Percentiles rank a stretch among this genome's conserved stretches.
These are phyloP conservation scores for Ophiostoma himal-ulmi DNA, from an alignment of 2,329 filamentous ascomycete genomes.

Conservation along the genomic window DNA sequence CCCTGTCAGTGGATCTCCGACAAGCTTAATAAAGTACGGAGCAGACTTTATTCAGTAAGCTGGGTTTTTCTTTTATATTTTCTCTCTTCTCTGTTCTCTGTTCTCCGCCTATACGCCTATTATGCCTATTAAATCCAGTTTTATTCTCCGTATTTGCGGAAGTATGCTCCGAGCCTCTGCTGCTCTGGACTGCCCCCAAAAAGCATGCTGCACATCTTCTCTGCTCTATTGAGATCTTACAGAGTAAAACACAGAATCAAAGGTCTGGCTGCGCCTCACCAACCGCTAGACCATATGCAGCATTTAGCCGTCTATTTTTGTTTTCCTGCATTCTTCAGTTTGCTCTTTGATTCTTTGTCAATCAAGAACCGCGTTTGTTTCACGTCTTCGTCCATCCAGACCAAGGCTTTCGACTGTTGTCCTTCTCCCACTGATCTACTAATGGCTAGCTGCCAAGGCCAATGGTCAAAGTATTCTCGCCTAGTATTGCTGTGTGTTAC, in stretches of 20 bases:
- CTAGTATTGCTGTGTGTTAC: too few relatives aligned
- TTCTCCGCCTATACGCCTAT: not conserved
- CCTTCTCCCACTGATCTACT: too few relatives aligned
- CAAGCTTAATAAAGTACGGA: not conserved
- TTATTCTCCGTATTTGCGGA: too few relatives aligned
- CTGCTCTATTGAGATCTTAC: not conserved
- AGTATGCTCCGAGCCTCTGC: too few relatives aligned
- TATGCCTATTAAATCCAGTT: too few relatives aligned
- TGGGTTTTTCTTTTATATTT: not conserved
- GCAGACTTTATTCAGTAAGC: not conserved
- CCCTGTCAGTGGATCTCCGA: not conserved
- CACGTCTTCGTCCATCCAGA: too few relatives aligned
- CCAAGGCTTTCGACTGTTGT: too few relatives aligned
- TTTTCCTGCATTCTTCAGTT: not conserved
- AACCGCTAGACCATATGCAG: not conserved
- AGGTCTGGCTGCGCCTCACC: constrained; percentile 1
- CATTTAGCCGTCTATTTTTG: not conserved
- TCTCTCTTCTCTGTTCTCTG: not conserved
- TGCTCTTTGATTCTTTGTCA: not conserved
- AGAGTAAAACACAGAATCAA: not conserved
- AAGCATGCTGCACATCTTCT: not conserved
- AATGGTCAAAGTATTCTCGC: too few relatives aligned
- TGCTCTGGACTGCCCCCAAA: too few relatives aligned
- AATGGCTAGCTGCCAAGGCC: too few relatives aligned
- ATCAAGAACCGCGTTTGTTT: not conserved